Percentiles rank a stretch among this genome's conserved stretches.
phyloP scores from a whole-genome alignment of 768 basidiomycete species.

The Lactifluus volemus region DNA sequence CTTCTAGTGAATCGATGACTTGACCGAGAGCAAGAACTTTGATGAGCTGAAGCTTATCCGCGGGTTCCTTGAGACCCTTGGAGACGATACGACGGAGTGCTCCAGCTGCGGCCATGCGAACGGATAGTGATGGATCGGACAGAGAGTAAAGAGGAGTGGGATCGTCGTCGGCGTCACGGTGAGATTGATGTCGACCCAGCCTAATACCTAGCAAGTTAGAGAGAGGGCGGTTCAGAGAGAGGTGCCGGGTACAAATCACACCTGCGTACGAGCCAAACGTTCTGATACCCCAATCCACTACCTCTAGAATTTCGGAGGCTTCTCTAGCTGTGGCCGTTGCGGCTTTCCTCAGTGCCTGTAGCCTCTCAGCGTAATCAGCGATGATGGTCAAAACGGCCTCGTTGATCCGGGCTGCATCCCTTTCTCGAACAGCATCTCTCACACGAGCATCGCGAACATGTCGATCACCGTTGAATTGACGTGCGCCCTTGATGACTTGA shows the following conservation, averaged over 20 bases:
- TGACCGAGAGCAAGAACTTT: constrained; percentile 81
- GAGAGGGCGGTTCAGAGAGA: too few species aligned
- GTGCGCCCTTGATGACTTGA: constrained; percentile 83
- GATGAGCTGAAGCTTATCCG: constrained; percentile 83
- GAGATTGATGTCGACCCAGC: constrained; percentile 97
- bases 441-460: constrained; percentile 78
- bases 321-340: constrained; percentile 40
- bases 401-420: constrained; percentile 81
- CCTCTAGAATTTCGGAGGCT: constrained; percentile 54
- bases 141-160: constrained; percentile 76
- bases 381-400: constrained; percentile 81
- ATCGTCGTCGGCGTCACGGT: constrained; percentile 89
- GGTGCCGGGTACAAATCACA: constrained; percentile 35
- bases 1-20: constrained; percentile 73
- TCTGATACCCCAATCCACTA: constrained; percentile 87
- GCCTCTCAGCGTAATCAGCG: constrained; percentile 55
- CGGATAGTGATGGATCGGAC: constrained; percentile 63
- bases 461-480: constrained; percentile 58
- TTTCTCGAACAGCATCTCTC: constrained; percentile 82
- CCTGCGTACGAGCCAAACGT: constrained; percentile 93
- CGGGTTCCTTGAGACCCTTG: constrained; percentile 88
- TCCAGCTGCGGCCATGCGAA: constrained; percentile 77
- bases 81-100: constrained; percentile 75
- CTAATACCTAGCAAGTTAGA: constrained; percentile 33
- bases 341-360: constrained; percentile 43